A percentile compares a stretch with the other conserved stretches of the same genome.
phyloP scores from a whole-genome alignment of 768 basidiomycete genomes.

The Lactifluus rugatus region DNA sequence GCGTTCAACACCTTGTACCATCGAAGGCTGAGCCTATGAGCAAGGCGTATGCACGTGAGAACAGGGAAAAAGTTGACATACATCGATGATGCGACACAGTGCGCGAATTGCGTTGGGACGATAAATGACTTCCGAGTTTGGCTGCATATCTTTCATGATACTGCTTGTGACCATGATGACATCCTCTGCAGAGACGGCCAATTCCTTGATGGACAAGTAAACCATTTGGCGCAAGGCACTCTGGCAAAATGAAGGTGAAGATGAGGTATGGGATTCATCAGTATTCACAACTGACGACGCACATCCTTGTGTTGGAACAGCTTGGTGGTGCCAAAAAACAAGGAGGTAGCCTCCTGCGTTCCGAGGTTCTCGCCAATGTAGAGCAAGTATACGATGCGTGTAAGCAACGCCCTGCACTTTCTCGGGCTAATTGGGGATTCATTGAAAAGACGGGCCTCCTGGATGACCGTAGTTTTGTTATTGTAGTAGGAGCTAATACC shows the following conservation, averaged over 20 bases:
- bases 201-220: slow-evolving; percentile 97
- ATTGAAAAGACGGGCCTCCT: slow-evolving; percentile 98
- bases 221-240: slow-evolving; percentile 95
- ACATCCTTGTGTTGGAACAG: slow-evolving; percentile 99
- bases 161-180: slow-evolving; percentile 99
- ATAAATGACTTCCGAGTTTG: slow-evolving; percentile 97
- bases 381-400: slow-evolving; percentile 90
- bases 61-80: slow-evolving; percentile 37
- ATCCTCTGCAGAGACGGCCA: slow-evolving; percentile 92
- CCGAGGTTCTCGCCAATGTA: slow-evolving; percentile 94
- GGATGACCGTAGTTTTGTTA: slow-evolving; percentile 97
- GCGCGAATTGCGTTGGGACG: slow-evolving; percentile 96
- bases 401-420: slow-evolving; percentile 93
- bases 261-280: background rate
- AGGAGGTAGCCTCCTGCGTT: slow-evolving; percentile 91
- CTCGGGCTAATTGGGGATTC: slow-evolving; percentile 97
- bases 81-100: slow-evolving; percentile 93
- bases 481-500: slow-evolving; percentile 88
- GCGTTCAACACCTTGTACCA: slow-evolving; percentile 96
- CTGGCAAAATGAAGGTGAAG: slow-evolving; percentile 32
- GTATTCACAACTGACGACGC: slow-evolving; percentile 28
- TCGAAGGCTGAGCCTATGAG: slow-evolving; percentile 65
- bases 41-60: slow-evolving; percentile 8
- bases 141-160: slow-evolving; percentile 99
- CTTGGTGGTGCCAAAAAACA: slow-evolving; percentile 99